Evolutionary conservation across 345 rosid genomes (phyloP), one percentile per base, ranked within the genome.

Genomic region (Excoecaria agallocha): DNA sequence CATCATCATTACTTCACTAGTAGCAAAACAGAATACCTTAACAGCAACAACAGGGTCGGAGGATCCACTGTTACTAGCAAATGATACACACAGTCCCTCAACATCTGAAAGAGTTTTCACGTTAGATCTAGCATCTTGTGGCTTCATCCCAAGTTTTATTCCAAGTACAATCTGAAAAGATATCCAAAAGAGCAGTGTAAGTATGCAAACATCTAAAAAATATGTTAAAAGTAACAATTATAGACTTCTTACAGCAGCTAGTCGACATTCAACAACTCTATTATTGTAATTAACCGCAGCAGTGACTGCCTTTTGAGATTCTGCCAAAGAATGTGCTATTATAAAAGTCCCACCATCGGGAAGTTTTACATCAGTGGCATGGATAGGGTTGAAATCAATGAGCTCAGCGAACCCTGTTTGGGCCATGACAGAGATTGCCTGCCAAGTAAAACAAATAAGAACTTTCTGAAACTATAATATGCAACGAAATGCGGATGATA

Each of bases 371-470:
- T 95, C 99, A 66, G 98, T 95, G 81, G 96, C 99, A 17, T 87
- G 89, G 63, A 96, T 87, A 71, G 99, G 99, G 70, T 96, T 96
- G 85, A 96, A 96, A 85, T 96, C 99, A 83, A 96, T 96, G 73
- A 96, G 97, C 87, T 96, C 99, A 11, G 99, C 99, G 86, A 96
- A 96, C 30, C 98, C 99, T 74, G 82, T 56, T 85, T 90, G 88
- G 50, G 98, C 99, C 99, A 91, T 96, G 45, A 96, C 85, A 49
- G 98, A 96, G 83, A 96, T 96, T 64, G 99, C 99, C 99, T 95
- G 82, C 73, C 59, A 79, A 74, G 56, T 16, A 35, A 24, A 71
- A 63, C 56, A 75, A 52, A 55, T 61, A 37, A 50, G 58, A n/a
- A 38, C 30, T 8, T 22, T 39, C 60, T 12, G 11, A 43, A 55